Evolutionary conservation across 192 early-diverging fungal species (phyloP).

Genomic region (Backusella macrospora): DNA sequence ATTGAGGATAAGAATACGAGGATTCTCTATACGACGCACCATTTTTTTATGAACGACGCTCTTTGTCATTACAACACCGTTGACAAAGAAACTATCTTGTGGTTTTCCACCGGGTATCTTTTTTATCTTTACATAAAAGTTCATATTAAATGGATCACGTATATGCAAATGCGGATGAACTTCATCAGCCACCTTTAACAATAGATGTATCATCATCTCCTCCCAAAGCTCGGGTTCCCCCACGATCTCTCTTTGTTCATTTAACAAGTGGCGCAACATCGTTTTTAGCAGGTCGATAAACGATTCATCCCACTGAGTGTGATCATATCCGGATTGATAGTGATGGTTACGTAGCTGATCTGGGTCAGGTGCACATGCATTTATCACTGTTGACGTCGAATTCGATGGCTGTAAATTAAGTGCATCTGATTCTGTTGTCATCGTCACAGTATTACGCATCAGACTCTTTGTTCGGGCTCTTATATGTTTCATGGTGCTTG

Average conservation of each 20-base stretch:
- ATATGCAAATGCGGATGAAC: conserved; percentile 65
- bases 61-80: conserved; percentile 90
- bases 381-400: not conserved
- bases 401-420: not conserved
- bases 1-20: conserved; percentile 80
- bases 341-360: not conserved
- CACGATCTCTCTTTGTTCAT: conserved; percentile 58
- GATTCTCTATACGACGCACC: conserved; percentile 65
- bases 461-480: conserved; percentile 30
- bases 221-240: conserved; percentile 61
- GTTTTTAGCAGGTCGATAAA: conserved; percentile 67
- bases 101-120: conserved; percentile 87
- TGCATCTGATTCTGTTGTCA: conserved; percentile 4
- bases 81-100: conserved; percentile 77
- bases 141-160: conserved; percentile 84
- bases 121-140: conserved; percentile 93
- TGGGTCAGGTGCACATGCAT: not conserved
- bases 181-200: conserved; percentile 64
- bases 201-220: conserved; percentile 64
- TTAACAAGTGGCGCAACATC: conserved; percentile 72
- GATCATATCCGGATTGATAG: conserved; percentile 35
- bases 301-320: conserved; percentile 55
- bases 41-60: conserved; percentile 91
- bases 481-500: conserved; percentile 7
- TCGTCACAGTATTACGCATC: conserved; percentile 29